These are phyloP conservation scores for Thuja plicata DNA, from an alignment of 83 land plant species.

Conservation along the genomic window DNA sequence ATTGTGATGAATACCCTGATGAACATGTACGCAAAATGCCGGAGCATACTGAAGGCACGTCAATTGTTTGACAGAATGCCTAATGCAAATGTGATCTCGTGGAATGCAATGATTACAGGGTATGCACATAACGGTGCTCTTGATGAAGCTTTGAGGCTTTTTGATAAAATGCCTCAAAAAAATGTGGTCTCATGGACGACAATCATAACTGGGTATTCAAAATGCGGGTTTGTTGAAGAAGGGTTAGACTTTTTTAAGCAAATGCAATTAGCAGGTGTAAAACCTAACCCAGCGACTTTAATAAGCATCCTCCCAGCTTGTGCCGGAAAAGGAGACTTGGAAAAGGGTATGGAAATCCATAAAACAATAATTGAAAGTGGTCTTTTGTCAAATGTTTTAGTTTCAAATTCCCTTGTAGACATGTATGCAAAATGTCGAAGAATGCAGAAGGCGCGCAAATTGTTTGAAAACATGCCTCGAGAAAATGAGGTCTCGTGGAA, in stretches of 20 bases:
- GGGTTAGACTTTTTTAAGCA: slow-evolving; percentile 48
- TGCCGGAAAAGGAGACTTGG: slow-evolving; percentile 36
- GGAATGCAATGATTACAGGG: slow-evolving; percentile 68
- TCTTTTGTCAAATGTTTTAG: slow-evolving; percentile 22
- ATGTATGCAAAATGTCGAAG: slow-evolving; percentile 68
- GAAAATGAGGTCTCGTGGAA: slow-evolving; percentile 12
- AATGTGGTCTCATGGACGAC: slow-evolving; percentile 67
- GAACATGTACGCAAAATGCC: slow-evolving; percentile 11
- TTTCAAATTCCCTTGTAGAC: slow-evolving; percentile 54
- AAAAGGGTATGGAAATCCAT: slow-evolving; percentile 61
- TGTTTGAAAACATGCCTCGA: slow-evolving; percentile 29
- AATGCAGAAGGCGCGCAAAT: slow-evolving; percentile 24
- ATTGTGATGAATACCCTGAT: slow-evolving; percentile 2
- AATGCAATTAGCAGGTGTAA: slow-evolving; percentile 44
- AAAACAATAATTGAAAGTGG: slow-evolving; percentile 25
- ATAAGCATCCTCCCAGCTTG: slow-evolving; percentile 62
- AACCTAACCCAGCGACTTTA: slow-evolving; percentile 48
- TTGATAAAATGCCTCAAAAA: slow-evolving; percentile 40
- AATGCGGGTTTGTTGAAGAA: slow-evolving; percentile 34
- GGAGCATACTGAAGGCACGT: neutral
- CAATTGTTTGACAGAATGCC: neutral
- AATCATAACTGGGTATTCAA: slow-evolving; percentile 53
- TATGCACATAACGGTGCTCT: slow-evolving; percentile 57
- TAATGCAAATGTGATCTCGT: slow-evolving; percentile 5
- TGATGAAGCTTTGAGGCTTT: slow-evolving; percentile 60